These are phyloP conservation scores for Furcasterigmium furcatum DNA, from an alignment of 2,329 filamentous ascomycete genomes.

Conservation along the genomic window DNA sequence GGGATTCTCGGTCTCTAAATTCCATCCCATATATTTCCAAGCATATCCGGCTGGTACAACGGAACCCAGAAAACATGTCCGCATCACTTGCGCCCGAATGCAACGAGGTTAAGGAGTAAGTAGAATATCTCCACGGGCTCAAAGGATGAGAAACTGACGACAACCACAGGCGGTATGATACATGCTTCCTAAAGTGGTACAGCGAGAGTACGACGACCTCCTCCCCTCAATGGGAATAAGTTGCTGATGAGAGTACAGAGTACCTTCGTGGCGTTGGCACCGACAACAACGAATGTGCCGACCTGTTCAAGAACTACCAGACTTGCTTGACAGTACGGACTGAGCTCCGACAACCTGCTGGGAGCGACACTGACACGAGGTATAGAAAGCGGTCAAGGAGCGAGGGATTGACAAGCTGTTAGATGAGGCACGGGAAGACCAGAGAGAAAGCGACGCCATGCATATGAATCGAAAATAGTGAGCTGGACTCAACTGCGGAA, in stretches of 20 bases:
- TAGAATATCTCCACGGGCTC: constrained; percentile 4
- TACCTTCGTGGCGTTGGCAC: constrained; percentile 84
- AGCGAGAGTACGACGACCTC: constrained; percentile 84
- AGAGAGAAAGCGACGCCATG: constrained; percentile 76
- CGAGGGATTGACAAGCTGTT: constrained; percentile 91
- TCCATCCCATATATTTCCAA: too few species aligned
- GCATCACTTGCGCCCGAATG: constrained; percentile 93
- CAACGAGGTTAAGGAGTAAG: constrained; percentile 92
- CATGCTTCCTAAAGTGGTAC: constrained; percentile 98
- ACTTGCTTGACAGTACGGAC: constrained; percentile 78
- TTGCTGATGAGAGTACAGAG: constrained; percentile 49
- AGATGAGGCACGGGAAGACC: constrained; percentile 85
- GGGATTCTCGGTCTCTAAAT: too few species aligned
- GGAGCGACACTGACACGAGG: background rate
- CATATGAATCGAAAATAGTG: constrained; percentile 36
- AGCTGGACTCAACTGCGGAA: too few species aligned
- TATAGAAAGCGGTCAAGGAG: constrained; percentile 78
- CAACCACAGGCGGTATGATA: constrained; percentile 76
- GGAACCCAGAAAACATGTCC: too few species aligned
- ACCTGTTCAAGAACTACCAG: constrained; percentile 85
- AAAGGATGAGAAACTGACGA: constrained; percentile 7
- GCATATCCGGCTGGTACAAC: too few species aligned
- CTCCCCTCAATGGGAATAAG: constrained; percentile 1
- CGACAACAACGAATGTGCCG: constrained; percentile 79
- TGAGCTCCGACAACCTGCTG: constrained; percentile 7